Percentiles rank a stretch among this genome's conserved stretches.
These are phyloP conservation scores for Rhizopogon rudus DNA, from an alignment of 768 basidiomycete species.

Conservation along the genomic window DNA sequence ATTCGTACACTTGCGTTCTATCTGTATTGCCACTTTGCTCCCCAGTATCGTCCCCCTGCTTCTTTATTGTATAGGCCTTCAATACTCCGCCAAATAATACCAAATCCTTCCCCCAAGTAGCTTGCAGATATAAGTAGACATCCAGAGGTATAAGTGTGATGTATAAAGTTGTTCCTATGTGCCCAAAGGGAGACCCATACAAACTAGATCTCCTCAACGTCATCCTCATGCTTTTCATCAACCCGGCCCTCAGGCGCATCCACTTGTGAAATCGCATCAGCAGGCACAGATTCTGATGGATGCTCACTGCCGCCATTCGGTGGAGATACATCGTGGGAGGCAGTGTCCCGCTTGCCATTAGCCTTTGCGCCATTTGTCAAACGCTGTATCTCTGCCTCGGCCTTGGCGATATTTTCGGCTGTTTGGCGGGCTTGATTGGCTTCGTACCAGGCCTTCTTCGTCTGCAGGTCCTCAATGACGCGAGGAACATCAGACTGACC, in stretches of 20 bases:
- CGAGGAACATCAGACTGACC: slow-evolving; percentile 73
- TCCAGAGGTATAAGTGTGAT: slow-evolving; percentile 12
- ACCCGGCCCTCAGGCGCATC: slow-evolving; percentile 36
- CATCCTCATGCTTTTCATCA: slow-evolving; percentile 40
- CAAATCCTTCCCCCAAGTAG: slow-evolving; percentile 11
- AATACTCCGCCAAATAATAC: slow-evolving; percentile 25
- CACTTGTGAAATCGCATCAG: slow-evolving; percentile 19
- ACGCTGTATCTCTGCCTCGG: slow-evolving; percentile 67
- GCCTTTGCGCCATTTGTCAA: slow-evolving; percentile 35
- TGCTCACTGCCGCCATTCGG: slow-evolving; percentile 35
- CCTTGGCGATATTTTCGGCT: slow-evolving; percentile 75
- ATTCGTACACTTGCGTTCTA: slow-evolving; percentile 33
- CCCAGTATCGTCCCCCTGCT: slow-evolving; percentile 25
- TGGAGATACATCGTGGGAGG: slow-evolving; percentile 21
- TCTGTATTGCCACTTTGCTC: slow-evolving; percentile 30
- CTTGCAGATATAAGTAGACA: slow-evolving; percentile 14
- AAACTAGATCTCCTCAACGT: slow-evolving; percentile 18
- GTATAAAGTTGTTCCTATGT: slow-evolving; percentile 12
- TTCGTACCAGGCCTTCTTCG: slow-evolving; percentile 92
- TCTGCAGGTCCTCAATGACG: slow-evolving; percentile 84
- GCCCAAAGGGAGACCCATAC: neutral
- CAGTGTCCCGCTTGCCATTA: slow-evolving; percentile 19
- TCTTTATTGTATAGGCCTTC: slow-evolving; percentile 29
- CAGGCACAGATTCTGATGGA: slow-evolving; percentile 34
- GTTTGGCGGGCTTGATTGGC: slow-evolving; percentile 86